Evolutionary conservation across 75 land plant species (phyloP).

Genomic region (Ceratopteris richardii): DNA sequence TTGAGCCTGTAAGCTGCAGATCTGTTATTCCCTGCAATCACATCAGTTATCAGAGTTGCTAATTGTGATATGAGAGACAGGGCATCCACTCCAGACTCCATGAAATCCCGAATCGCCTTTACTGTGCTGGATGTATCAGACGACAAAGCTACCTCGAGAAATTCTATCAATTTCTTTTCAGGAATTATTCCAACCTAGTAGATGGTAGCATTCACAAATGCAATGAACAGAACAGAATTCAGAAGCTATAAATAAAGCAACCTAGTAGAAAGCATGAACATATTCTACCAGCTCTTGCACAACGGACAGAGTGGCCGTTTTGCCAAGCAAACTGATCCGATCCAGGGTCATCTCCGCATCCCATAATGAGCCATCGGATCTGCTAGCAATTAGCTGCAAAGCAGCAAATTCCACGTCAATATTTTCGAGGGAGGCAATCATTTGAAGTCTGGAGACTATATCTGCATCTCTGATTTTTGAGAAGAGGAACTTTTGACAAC

Average conservation of each 20-base stretch:
- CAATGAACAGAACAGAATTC: too few species aligned
- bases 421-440: conserved; percentile 13
- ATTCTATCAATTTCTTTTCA: conserved; percentile 74
- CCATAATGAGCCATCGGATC: conserved; percentile 29
- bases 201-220: too few species aligned
- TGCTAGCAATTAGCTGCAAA: conserved; percentile 20
- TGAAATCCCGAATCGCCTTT: conserved; percentile 65
- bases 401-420: conserved; percentile 21
- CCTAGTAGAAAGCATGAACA: too few species aligned
- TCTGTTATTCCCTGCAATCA: conserved; percentile 69
- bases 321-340: conserved; percentile 34
- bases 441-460: conserved; percentile 16
- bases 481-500: conserved; percentile 39
- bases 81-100: conserved; percentile 88
- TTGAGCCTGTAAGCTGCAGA: too few species aligned
- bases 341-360: conserved; percentile 35
- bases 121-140: conserved; percentile 89
- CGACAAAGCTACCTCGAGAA: conserved; percentile 85
- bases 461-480: conserved; percentile 28
- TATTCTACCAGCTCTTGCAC: conserved; percentile 32
- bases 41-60: conserved; percentile 89
- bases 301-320: conserved; percentile 12
- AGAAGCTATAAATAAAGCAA: too few species aligned
- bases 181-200: conserved; percentile 87
- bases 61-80: conserved; percentile 87